Base-by-base conservation (phyloP, 2,329 filamentous ascomycete species). In the Pseudocercospora macadamiae region DNA sequence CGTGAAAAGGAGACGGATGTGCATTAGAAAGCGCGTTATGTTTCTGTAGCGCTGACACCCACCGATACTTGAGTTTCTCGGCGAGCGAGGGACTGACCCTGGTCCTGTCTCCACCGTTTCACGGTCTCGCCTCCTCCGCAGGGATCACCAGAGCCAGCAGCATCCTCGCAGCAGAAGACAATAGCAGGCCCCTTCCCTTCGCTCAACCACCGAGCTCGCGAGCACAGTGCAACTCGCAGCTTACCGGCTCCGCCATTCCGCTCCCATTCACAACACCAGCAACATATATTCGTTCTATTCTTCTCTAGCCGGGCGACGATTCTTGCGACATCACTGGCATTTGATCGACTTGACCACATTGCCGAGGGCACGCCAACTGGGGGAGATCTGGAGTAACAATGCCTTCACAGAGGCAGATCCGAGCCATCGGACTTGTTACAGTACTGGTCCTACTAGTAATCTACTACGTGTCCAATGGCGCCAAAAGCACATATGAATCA, bases 401-500 rank as follows among this genome's bases (percentile, higher is more conserved):
- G 89, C 84, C 86, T 68, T 89, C 88, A 18, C 80, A 83, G 67
- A 86, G 91, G 64, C 87, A 90, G 67, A 71, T 91, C 68, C 87
- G 87, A 71, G 78, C 89, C 66, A 77, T 91, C 56, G 78, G 85
- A 64, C 79, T 93, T 68, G 79, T 88, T 57, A 80, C 87, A 56
- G 66, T 92, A 66, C 80, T 86, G 64, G 79, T 84, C 59, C 75
- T 93, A 60, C 76, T 93, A 66, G 81, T 87, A 45, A 77, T 89
- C 55, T 79, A 96, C 66, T 91, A 93, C 79, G 87, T 91, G 72
- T 88, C 87, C 18, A 83, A 82, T n/a, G 82, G 81, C 49, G 77
- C 83, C 53, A 80, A 82, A 57, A 77, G 82, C 51, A 79, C 80
- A 30, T 74, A 77, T 61, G 78, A 78, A 48, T 80, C 75, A 42